phyloP scores from a whole-genome alignment of 495 filamentous ascomycete genomes.

The Podospora bellae-mahoneyi region DNA sequence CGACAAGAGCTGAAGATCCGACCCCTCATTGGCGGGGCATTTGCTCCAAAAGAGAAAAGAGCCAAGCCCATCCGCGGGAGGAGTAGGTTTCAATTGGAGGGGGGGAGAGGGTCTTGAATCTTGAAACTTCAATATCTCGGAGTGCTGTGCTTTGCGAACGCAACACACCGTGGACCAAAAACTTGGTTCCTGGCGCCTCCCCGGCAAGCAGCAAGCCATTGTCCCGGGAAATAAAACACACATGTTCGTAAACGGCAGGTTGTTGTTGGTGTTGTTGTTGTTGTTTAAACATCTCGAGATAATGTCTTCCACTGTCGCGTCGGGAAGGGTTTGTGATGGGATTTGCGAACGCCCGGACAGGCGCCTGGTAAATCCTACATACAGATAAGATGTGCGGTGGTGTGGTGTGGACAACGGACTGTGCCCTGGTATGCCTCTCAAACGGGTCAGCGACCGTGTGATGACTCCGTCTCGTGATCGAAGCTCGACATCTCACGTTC shows the following conservation, averaged over 20 bases:
- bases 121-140: not conserved
- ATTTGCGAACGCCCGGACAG: not conserved
- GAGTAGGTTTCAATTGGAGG: not conserved
- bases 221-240: not conserved
- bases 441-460: not conserved
- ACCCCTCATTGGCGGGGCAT: constrained; percentile 1
- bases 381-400: not conserved
- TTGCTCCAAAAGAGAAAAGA: not conserved
- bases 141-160: not conserved
- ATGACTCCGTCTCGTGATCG: not conserved
- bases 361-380: not conserved
- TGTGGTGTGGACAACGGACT: not conserved
- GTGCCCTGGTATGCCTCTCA: not conserved
- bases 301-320: not conserved
- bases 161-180: not conserved
- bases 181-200: not conserved
- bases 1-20: not conserved
- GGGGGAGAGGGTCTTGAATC: not conserved
- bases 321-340: not conserved
- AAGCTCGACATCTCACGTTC: not conserved
- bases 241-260: not conserved
- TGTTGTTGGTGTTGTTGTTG: not conserved
- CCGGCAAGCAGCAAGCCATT: not conserved
- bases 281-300: not conserved
- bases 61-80: not conserved